A percentile compares a stretch with the other conserved stretches of the same genome.
These are phyloP conservation scores for Camellia granthamiana DNA, from an alignment of 148 eudicot species.

Conservation along the genomic window DNA sequence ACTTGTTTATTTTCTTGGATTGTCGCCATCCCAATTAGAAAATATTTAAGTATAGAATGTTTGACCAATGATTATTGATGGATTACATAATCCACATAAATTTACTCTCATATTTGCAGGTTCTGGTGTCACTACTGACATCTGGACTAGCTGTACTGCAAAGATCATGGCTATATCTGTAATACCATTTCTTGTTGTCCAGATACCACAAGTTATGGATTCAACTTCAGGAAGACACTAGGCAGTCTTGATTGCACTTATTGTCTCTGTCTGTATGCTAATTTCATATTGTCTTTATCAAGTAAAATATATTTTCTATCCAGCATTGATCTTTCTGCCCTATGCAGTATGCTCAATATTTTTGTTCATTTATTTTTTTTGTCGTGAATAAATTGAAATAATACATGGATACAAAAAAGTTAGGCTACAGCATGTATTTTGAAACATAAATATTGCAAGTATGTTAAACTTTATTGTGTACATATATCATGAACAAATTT, in stretches of 20 bases:
- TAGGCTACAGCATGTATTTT: not conserved
- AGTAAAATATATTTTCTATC: slow-evolving; percentile 20
- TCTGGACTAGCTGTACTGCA: slow-evolving; percentile 60
- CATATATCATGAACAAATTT: not conserved
- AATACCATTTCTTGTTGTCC: slow-evolving; percentile 54
- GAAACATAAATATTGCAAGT: not conserved
- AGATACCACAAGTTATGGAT: slow-evolving; percentile 43
- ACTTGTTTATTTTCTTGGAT: not conserved
- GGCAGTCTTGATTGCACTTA: slow-evolving; percentile 44
- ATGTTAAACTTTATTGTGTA: not conserved
- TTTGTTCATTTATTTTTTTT: not conserved
- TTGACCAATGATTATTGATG: not conserved
- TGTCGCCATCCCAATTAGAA: not conserved
- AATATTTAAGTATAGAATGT: not conserved
- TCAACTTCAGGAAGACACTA: slow-evolving; percentile 48
- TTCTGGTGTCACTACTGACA: slow-evolving; percentile 56
- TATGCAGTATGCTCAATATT: not conserved
- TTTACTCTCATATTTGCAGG: slow-evolving; percentile 28
- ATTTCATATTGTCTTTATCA: slow-evolving; percentile 52
- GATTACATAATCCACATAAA: not conserved
- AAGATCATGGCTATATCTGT: slow-evolving; percentile 58
- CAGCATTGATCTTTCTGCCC: not conserved
- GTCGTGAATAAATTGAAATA: not conserved
- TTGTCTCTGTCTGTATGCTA: slow-evolving; percentile 33
- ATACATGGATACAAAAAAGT: not conserved